Evolutionary conservation across 2,329 filamentous ascomycete species (phyloP), one percentile per base, ranked within the genome.

Genomic region (Lecanoromycetidae sp.): DNA sequence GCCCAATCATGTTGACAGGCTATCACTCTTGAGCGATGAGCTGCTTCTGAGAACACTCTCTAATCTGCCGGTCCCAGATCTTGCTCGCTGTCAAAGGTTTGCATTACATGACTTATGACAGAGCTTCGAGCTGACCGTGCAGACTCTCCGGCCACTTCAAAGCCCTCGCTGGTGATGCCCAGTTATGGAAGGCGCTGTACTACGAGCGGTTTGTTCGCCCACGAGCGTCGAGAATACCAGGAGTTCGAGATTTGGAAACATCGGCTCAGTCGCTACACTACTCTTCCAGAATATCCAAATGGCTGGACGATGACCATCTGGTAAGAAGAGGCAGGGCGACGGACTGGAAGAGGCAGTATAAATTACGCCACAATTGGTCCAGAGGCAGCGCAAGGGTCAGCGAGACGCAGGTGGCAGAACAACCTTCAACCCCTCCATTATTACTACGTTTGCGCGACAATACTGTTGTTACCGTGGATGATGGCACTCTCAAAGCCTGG

Each of bases 131-230:
- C 61, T 63, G 46, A 70, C 76, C 29, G 68, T 72, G 5, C 68
- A 73, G 79, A 46, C 72, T 88, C n/a, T 95, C 87, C 2, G 77
- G 68, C 45, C 85, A 84, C 50, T 83, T 94, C 59, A 72, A 79
- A 56, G 71, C 71, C 32, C 73, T 96, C 15, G 75, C 85, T 6
- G 73, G 75, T 46, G 91, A 96, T 63, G 82, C 83, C 0, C 87
- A 95, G 61, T 69, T 96, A 48, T 98, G 91, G 91, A 91, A 90
- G 62, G 75, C 76, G 12, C 77, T 87, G 41, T 98, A 94, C 66
- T 94, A 93, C 65, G 74, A 79, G 22, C 80, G 83, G 52, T 96
- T 94, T 64, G 85, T 95, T 25, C 75, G 84, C 29, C 87, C 87
- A 32, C 78, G 87, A 58, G 84, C 83, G 29, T 74, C 83, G 55